Percentiles rank a stretch among this genome's conserved stretches.
Conservation (phyloP, 140 eudicot species). For the Stevia rebaudiana region DNA sequence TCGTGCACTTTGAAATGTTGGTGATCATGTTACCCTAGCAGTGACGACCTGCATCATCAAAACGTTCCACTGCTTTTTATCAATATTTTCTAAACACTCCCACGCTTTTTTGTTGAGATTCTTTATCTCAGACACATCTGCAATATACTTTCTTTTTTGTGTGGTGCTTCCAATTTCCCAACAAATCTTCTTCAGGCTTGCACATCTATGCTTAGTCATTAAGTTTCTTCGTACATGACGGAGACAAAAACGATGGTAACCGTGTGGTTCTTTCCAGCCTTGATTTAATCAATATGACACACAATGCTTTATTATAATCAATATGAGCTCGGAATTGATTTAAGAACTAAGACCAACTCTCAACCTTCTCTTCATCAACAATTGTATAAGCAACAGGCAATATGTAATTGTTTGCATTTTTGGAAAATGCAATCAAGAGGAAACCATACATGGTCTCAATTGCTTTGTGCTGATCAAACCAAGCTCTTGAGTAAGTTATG, state of each 20-base stretch:
- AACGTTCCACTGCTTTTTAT: background rate
- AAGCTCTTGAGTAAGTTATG: no score
- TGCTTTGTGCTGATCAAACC: no score
- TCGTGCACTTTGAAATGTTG: background rate
- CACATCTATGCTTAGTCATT: background rate
- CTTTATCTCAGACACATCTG: background rate
- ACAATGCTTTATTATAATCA: background rate
- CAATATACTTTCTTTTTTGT: background rate
- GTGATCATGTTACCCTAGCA: background rate
- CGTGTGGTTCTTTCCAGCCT: background rate
- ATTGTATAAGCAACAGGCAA: no score
- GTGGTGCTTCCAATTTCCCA: background rate
- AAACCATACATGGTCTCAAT: no score
- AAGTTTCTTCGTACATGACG: background rate
- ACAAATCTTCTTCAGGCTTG: background rate
- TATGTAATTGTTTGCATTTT: no score
- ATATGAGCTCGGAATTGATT: no score
- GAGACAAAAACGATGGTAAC: background rate
- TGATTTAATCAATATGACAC: background rate
- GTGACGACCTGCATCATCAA: background rate
- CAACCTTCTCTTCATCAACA: no score
- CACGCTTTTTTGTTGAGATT: background rate
- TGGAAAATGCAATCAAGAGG: no score
- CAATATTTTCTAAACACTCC: background rate
- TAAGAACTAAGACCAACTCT: no score